Evolutionary conservation across 805 yeast species (phyloP).

Genomic region (Teunomyces pallodes): DNA sequence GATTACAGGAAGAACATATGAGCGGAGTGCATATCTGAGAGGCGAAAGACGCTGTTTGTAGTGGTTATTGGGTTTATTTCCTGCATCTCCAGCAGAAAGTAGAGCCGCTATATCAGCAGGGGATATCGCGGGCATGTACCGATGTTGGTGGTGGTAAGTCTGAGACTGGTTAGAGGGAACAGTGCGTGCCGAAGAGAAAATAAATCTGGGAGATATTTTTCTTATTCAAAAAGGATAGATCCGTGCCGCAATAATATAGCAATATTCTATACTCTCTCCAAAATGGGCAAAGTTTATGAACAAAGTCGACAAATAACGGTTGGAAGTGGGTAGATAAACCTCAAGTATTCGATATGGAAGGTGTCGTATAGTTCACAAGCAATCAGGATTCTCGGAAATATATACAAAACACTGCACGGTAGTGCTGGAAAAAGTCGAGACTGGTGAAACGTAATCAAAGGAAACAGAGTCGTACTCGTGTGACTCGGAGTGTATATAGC

Average conservation of each 20-base stretch:
- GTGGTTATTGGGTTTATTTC: conserved; percentile 64
- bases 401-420: neutral
- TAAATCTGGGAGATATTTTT: neutral
- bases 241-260: neutral
- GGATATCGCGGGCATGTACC: conserved; percentile 5
- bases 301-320: neutral
- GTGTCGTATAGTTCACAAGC: too few species aligned
- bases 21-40: conserved; percentile 53
- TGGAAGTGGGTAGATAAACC: too few species aligned
- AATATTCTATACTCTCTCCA: neutral
- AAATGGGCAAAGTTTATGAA: neutral
- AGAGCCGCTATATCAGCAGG: conserved; percentile 12
- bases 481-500: too few species aligned
- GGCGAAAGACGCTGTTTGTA: conserved; percentile 60
- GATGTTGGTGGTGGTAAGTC: conserved; percentile 3
- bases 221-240: neutral
- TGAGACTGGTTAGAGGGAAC: neutral
- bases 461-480: too few species aligned
- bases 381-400: neutral
- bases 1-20: conserved; percentile 52
- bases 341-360: too few species aligned
- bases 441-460: neutral
- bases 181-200: too few species aligned
- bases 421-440: neutral
- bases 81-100: conserved; percentile 55